Evolutionary conservation across 257 asterid genomes (phyloP), one percentile per base, ranked within the genome.

Genomic region (Ballota nigra): DNA sequence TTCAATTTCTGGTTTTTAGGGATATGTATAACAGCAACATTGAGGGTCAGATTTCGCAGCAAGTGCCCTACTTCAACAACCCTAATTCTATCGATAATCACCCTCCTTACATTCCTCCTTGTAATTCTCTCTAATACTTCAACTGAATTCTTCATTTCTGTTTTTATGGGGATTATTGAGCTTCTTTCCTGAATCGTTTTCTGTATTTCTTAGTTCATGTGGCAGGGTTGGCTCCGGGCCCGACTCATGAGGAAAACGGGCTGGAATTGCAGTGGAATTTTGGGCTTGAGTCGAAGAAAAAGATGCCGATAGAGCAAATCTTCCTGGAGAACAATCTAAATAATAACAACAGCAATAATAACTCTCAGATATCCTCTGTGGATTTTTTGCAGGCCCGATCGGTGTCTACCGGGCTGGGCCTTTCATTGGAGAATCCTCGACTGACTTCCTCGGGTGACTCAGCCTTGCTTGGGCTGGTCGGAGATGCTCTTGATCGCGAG

Each of bases 401-500:
- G 20, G 97, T 94, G 68, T 92, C 99, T 1, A 92, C 98, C 18
- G 99, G 99, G 57, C 81, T 95, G 70, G 99, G 96, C 29, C 91
- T 95, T 75, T 92, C 99, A 0, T 62, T 95, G 88, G 99, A 92
- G 41, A 95, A 87, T 62, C 88, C 89, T 2, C 81, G 94, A 43
- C 58, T 84, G 81, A 76, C 85, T 43, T 91, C 96, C 26, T 85
- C 95, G 2, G 86, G 94, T 16, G 96, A 91, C 69, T 89, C 98
- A 5, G 78, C 89, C 29, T 79, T 92, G 80, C 81, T 90, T 49
- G 96, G 91, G 74, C 83, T 87, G 51, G 82, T 80, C 6, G 88
- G 92, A 3, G 98, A 89, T 73, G 88, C 88, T 41, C 78, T 90
- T 77, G 96, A 92, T 36, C 86, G 80, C 2, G 97, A 92, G 84